Base-by-base conservation (phyloP, 192 early-diverging fungal genomes). In the Chytriomyces sp. region DNA sequence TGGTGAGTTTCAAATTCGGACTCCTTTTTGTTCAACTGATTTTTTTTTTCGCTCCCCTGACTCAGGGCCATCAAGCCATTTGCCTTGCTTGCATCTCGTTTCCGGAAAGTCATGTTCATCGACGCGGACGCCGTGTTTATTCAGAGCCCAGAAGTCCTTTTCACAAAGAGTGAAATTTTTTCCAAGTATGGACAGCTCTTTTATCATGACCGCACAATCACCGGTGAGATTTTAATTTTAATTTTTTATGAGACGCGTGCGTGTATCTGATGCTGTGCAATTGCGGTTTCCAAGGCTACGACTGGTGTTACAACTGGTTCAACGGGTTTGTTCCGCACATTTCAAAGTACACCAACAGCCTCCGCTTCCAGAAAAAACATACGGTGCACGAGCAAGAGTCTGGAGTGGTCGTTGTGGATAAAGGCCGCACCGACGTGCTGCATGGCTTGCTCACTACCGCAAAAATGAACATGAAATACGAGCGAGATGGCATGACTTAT, bases 121-220 rank as follows among this genome's bases (percentile, higher is more conserved):
- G 92, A 93, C 77, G 87, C 92, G 9, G 92, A 93, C 77, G 91
- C 87, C 4, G 78, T 89, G 26, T 91, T 91, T 60, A 68, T 93
- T 46, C 85, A 89, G 68, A 77, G 80, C 70, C 92, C 92, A 0
- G 83, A 82, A 46, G 75, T 74, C 2, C 48, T 92, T 7, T 92
- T 92, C 75, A 53, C 16, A 4, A 28, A 47, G 44, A 66, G 24
- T 53, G 23, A 62, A 57, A 79, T 20, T 81, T 91, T 75, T 70
- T 64, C 18, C 81, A 80, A 24, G 85, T 90, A 69, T 48, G 77
- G 74, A 67, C 80, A n/a, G 86, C 75, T 91, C 26, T 89, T 92
- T 47, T 84, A 93, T 67, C 83, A 87, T 61, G 85, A 87, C 79
- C 89, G 91, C 0, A 84, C 81, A 35, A 24, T 79, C 23, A 35